Evolutionary conservation across 805 yeast genomes (phyloP), one percentile per base, ranked within the genome.

Genomic region (Suhomyces canberraensis): DNA sequence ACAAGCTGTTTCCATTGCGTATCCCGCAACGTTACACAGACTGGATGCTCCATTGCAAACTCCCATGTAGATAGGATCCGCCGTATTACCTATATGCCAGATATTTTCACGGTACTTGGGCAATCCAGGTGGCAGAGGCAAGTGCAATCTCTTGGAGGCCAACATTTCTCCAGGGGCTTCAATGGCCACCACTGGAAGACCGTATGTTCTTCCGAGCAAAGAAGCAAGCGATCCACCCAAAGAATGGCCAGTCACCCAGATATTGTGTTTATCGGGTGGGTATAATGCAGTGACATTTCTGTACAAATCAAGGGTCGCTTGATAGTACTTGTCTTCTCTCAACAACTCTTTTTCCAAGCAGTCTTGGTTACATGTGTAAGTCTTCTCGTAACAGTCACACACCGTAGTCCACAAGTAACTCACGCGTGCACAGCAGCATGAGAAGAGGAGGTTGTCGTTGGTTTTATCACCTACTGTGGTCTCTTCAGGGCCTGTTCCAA

Each of bases 21-120:
- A 93, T 0, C 98, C 98, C 1, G 86, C 96, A 7, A 87, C 71
- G 41, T 91, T 81, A 60, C 98, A 93, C 1, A 90, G 62, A 0
- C 95, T 82, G 3, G 91, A 79, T 1, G 93, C 95, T 8, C 98
- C 98, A 52, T 85, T 89, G 58, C 98, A 93, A 7, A 88, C 90
- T 0, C 98, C 98, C 91, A 90, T 84, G 52, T 73, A 93, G 2
- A 93, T 86, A 1, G 98, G 98, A 57, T 93, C 98, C 0, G 96
- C 98, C 2, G 93, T 93, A 57, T 93, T 91, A 3, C 98, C 98
- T 54, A 93, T 66, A 56, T 93, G 97, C 95, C 95, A 93, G 8
- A 93, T 76, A 45, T 86, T 82, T 51, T 90, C 97, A 61, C 78
- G 65, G 50, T 81, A 76, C 6, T 67, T 61, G 0, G 96, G 90